phyloP scores from a whole-genome alignment of 176 grass and related monocot genomes.

The bread wheat (Triticum aestivum) region DNA sequence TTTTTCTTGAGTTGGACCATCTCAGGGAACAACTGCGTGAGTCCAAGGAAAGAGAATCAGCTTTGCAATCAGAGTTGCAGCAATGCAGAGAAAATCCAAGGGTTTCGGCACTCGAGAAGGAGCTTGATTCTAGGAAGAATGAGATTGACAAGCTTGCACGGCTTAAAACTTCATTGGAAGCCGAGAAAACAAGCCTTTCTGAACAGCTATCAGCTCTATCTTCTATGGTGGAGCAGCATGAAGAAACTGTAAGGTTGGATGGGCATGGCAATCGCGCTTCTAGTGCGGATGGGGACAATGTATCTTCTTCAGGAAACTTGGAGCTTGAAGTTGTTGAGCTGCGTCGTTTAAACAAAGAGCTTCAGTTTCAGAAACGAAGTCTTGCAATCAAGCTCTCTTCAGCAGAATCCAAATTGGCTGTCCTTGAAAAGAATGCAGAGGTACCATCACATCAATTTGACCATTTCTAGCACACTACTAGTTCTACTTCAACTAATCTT shows the following conservation, averaged over 20 bases:
- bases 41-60: constrained; percentile 84
- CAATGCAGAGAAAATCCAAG: constrained; percentile 75
- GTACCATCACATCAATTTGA: constrained; percentile 46
- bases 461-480: constrained; percentile 1
- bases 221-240: constrained; percentile 52
- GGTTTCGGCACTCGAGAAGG: constrained; percentile 81
- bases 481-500: constrained; percentile 23
- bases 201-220: constrained; percentile 70
- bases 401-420: constrained; percentile 86
- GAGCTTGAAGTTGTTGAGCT: constrained; percentile 89
- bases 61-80: constrained; percentile 64
- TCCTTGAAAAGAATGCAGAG: constrained; percentile 78
- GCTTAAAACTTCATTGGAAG: constrained; percentile 59
- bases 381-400: constrained; percentile 83
- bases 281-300: constrained; percentile 25
- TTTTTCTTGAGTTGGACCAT: constrained; percentile 92
- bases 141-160: constrained; percentile 63
- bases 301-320: constrained; percentile 59
- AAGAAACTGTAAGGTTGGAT: constrained; percentile 48
- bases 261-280: constrained; percentile 25
- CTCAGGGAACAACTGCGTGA: constrained; percentile 81
- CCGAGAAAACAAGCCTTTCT: constrained; percentile 64
- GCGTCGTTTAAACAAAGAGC: constrained; percentile 86
- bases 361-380: constrained; percentile 95
- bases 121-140: constrained; percentile 63